phyloP scores from a whole-genome alignment of 2,329 filamentous ascomycete genomes.

The Aspergillus sp. region DNA sequence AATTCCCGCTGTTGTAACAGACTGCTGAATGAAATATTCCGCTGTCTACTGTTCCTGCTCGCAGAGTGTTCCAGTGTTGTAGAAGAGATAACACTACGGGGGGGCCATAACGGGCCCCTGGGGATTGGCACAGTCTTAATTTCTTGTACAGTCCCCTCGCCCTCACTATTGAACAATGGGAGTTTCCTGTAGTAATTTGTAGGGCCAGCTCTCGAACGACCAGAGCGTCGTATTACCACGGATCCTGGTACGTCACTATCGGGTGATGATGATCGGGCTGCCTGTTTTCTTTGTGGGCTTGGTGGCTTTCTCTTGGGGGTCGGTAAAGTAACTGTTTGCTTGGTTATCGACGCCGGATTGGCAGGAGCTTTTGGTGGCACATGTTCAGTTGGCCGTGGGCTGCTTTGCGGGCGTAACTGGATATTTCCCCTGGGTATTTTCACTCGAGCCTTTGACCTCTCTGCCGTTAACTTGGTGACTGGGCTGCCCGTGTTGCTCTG shows the following conservation, averaged over 20 bases:
- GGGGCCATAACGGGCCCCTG: not conserved
- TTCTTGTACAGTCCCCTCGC: not conserved
- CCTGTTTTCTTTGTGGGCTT: not conserved
- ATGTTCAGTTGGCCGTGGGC: not conserved
- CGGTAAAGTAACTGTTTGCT: not conserved
- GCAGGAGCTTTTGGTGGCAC: not conserved
- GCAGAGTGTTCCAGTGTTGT: not conserved
- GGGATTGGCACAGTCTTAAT: not conserved
- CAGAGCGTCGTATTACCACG: slow-evolving; percentile 25
- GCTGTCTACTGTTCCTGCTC: not conserved
- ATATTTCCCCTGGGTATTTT: slow-evolving; percentile 1
- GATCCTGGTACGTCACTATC: not conserved
- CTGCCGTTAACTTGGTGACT: not conserved
- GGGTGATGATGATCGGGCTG: not conserved
- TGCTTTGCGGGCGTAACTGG: not conserved
- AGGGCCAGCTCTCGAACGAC: slow-evolving; percentile 27
- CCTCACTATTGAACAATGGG: slow-evolving; percentile 18
- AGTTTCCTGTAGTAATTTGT: slow-evolving; percentile 33
- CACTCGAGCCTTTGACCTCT: not conserved
- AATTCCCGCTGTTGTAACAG: slow-evolving; percentile 34
- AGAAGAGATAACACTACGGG: not conserved
- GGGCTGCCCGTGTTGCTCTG: not conserved
- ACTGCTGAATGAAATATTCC: slow-evolving; percentile 11
- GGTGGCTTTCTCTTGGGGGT: not conserved
- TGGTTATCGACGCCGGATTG: not conserved